A percentile compares a stretch with the other conserved stretches of the same genome.
Evolutionary conservation across 352 stramenopile species (phyloP).

Genomic region (Phytopythium chamaehyphon): DNA sequence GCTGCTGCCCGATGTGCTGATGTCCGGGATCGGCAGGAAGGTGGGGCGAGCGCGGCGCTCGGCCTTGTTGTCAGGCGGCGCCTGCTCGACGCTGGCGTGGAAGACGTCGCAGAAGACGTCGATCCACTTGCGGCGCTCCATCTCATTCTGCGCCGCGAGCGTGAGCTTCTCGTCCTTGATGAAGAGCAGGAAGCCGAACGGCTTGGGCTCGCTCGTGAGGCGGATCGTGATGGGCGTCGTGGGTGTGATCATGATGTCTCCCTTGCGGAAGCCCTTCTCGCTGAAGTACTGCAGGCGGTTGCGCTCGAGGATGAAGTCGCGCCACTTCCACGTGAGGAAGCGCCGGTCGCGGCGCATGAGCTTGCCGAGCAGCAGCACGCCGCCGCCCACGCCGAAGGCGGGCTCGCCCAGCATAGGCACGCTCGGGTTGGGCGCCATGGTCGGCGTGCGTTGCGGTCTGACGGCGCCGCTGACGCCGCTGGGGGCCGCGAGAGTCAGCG

Average conservation of each 20-base stretch:
- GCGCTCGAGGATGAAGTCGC: constrained; percentile 74
- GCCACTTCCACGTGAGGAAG: constrained; percentile 82
- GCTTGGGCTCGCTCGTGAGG: constrained; percentile 64
- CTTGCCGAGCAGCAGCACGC: constrained; percentile 56
- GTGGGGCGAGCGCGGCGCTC: constrained; percentile 58
- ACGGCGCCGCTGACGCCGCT: background rate
- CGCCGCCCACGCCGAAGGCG: constrained; percentile 11
- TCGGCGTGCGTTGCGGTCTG: background rate
- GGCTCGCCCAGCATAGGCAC: constrained; percentile 2
- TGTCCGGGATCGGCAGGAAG: constrained; percentile 65
- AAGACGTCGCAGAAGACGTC: constrained; percentile 76
- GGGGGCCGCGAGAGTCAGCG: background rate
- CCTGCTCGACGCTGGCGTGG: constrained; percentile 67
- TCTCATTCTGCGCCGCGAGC: constrained; percentile 63
- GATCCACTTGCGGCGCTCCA: constrained; percentile 71
- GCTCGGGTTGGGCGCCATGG: background rate
- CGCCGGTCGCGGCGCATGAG: constrained; percentile 73
- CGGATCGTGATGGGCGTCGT: constrained; percentile 75
- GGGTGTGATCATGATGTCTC: constrained; percentile 52
- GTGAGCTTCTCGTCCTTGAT: constrained; percentile 81
- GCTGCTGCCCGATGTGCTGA: constrained; percentile 24
- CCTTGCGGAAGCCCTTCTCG: constrained; percentile 69
- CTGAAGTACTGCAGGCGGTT: constrained; percentile 74
- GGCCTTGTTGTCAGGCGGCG: constrained; percentile 39
- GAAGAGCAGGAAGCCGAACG: constrained; percentile 67